Conservation (phyloP, 139 green algal genomes). For the Chlamydomonas sp. region DNA sequence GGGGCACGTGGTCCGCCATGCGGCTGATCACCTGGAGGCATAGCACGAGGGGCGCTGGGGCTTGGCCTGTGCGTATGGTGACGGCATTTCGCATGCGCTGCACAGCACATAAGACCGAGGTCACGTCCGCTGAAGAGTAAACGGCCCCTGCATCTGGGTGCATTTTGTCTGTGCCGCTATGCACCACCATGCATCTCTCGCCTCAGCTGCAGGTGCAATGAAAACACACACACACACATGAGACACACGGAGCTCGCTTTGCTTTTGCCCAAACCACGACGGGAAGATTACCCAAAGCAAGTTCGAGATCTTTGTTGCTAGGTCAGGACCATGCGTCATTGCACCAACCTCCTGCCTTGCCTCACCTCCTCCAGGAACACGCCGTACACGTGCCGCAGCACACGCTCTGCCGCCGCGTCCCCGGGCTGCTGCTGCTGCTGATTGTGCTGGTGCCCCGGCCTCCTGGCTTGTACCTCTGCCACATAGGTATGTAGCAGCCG, state of each 20-base stretch:
- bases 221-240: too few species aligned
- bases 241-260: not conserved
- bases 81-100: not conserved
- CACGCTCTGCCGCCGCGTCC: not conserved
- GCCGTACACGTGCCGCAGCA: slow-evolving; percentile 28
- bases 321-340: not conserved
- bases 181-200: not conserved
- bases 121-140: not conserved
- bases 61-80: not conserved
- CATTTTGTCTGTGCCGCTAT: not conserved
- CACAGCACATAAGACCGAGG: not conserved
- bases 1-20: slow-evolving; percentile 31
- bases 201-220: not conserved
- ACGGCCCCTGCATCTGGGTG: not conserved
- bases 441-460: not conserved
- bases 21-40: slow-evolving; percentile 21
- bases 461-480: not conserved
- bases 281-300: not conserved
- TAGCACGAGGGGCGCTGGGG: not conserved
- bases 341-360: not conserved
- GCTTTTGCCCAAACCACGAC: too few species aligned
- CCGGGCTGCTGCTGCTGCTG: not conserved
- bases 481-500: slow-evolving; percentile 13
- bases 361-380: slow-evolving; percentile 30
- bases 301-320: not conserved